Base-by-base conservation (phyloP, 495 filamentous ascomycete species). In the Letharia columbiana region DNA sequence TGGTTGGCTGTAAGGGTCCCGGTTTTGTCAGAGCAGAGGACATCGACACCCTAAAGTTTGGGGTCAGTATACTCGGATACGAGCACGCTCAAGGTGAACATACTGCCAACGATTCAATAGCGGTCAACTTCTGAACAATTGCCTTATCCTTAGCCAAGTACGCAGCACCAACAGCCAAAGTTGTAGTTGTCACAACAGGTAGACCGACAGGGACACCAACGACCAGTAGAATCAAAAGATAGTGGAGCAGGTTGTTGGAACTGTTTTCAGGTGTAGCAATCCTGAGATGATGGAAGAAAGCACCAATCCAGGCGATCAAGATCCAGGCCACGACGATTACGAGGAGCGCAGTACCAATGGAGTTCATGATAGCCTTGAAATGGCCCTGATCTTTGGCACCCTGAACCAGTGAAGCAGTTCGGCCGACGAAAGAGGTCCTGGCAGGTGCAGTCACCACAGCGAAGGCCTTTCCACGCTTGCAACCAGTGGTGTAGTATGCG, bases 1-100 rank as follows among this genome's bases (percentile, higher is more conserved):
- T 90, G 87, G 78, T 90, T 90, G 67, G 87, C 87, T 69, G 87
- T 89, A 70, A 90, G 82, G 12, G 82, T 84, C 63, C 82, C 81
- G 3, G 91, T 96, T 83, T 97, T 97, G 80, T 97, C 92, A 54
- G 92, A 97, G 83, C 92, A 97, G 68, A 96, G 86, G 75, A 96
- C 95, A 80, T 96, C 91, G 65, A 96, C 92, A 82, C 90, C 92
- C 81, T 84, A 52, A 28, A 59, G 39, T n/a, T 40, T 47, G 37
- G 9, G 44, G 12, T 60, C 31, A 69, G 66, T 61, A 28, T 41
- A 39, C 37, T n/a, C 17, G 44, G 33, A 18, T 17, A 15, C 37
- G 17, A 45, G 31, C n/a, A 20, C 17, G 74, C 60, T 74, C 68
- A 39, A 49, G 42, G 58, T 61, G 1, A 23, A 76, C 79, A 49